phyloP scores from a whole-genome alignment of 306 rosid species.

The Cicer pinnatifidum region DNA sequence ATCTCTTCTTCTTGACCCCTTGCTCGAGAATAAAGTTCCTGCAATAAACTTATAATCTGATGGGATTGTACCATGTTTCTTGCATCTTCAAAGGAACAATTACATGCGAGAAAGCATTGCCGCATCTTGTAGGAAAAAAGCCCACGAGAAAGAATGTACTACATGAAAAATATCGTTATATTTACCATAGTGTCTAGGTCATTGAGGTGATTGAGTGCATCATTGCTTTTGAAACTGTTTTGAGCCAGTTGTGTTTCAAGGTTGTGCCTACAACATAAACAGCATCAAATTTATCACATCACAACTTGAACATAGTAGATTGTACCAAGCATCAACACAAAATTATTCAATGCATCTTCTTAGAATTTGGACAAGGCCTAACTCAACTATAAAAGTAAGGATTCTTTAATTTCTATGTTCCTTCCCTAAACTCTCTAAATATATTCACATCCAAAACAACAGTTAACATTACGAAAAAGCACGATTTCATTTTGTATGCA shows the following conservation, averaged over 20 bases:
- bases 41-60: constrained; percentile 45
- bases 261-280: constrained; percentile 53
- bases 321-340: constrained; percentile 34
- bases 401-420: neutral
- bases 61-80: constrained; percentile 38
- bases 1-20: constrained; percentile 81
- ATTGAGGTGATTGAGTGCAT: constrained; percentile 51
- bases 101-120: constrained; percentile 6
- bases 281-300: constrained; percentile 31
- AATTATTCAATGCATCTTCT: constrained; percentile 13
- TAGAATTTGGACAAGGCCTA: too few species aligned
- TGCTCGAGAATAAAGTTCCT: constrained; percentile 79
- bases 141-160: neutral
- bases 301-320: constrained; percentile 27
- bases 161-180: constrained; percentile 26
- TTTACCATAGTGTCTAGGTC: constrained; percentile 77
- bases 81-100: constrained; percentile 36
- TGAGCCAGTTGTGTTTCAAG: constrained; percentile 54
- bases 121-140: neutral
- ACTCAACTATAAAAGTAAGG: neutral
- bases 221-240: constrained; percentile 57
- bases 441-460: constrained; percentile 26
- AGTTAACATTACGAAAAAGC: neutral
- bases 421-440: neutral
- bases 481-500: neutral